Percentiles rank a stretch among this genome's conserved stretches.
Evolutionary conservation across 805 yeast genomes (phyloP).

Genomic region (Wickerhamomyces mucosus): DNA sequence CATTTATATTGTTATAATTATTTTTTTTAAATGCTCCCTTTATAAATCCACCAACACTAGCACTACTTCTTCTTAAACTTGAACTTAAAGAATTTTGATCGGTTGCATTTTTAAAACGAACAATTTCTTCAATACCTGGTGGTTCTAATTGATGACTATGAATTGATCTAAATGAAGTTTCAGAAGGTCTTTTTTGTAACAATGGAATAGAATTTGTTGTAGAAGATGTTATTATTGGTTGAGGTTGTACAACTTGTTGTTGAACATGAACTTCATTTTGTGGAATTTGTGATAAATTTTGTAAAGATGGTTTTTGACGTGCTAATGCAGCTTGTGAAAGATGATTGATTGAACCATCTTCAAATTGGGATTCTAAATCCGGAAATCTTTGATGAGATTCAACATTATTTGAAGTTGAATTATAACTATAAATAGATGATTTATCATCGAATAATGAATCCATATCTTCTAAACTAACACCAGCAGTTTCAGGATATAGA

Average conservation of each 20-base stretch:
- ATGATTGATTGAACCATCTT: slow-evolving; percentile 3
- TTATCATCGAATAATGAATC: slow-evolving; percentile 78
- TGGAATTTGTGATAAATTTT: slow-evolving; percentile 15
- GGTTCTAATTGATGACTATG: slow-evolving; percentile 23
- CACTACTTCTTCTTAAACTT: slow-evolving; percentile 33
- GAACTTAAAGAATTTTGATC: slow-evolving; percentile 21
- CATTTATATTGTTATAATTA: slow-evolving; percentile 20
- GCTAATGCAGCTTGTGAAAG: slow-evolving; percentile 35
- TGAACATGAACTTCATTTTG: too few relatives aligned
- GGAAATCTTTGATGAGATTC: too few relatives aligned
- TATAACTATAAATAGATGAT: slow-evolving; percentile 19
- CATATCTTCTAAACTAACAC: slow-evolving; percentile 84
- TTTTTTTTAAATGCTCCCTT: too few relatives aligned
- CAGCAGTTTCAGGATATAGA: slow-evolving; percentile 85
- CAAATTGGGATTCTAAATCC: slow-evolving; percentile 10
- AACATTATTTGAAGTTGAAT: too few relatives aligned
- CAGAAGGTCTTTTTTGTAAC: slow-evolving; percentile 15
- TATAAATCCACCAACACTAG: slow-evolving; percentile 29
- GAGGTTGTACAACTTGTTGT: slow-evolving; percentile 15
- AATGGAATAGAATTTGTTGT: slow-evolving; percentile 6
- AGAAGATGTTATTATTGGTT: neutral
- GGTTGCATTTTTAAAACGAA: slow-evolving; percentile 21
- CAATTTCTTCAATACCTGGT: slow-evolving; percentile 28
- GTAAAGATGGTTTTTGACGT: slow-evolving; percentile 25
- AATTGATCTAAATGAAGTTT: slow-evolving; percentile 14